Percentiles rank a stretch among this genome's conserved stretches.
Evolutionary conservation across 2,329 filamentous ascomycete species (phyloP).

Genomic region (Aspergillus texensis): DNA sequence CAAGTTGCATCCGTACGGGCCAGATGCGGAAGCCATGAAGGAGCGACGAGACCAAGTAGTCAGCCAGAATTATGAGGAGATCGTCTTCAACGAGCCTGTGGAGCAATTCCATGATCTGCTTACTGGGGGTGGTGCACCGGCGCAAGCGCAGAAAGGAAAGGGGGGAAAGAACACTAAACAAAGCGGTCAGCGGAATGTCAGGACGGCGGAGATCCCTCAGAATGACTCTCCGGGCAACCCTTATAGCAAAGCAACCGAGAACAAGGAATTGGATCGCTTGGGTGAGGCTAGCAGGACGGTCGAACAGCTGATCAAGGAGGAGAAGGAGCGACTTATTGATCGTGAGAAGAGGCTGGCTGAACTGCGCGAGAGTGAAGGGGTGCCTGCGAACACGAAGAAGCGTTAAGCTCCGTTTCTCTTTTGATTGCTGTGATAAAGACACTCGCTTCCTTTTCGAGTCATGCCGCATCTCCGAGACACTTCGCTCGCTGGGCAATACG

Average conservation of each 20-base stretch:
- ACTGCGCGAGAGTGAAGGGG: slow-evolving; percentile 48
- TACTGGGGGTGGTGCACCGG: slow-evolving; percentile 65
- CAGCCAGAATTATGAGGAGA: slow-evolving; percentile 86
- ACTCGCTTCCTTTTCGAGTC: not conserved
- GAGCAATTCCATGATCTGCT: slow-evolving; percentile 88
- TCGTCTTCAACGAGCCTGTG: slow-evolving; percentile 96
- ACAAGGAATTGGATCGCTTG: slow-evolving; percentile 66
- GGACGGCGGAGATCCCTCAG: slow-evolving; percentile 75
- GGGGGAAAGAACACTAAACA: slow-evolving; percentile 59
- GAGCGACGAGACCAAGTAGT: slow-evolving; percentile 66
- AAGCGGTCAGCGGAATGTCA: slow-evolving; percentile 54
- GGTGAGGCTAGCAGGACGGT: slow-evolving; percentile 62
- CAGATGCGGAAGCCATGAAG: slow-evolving; percentile 73
- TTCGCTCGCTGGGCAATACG: not conserved
- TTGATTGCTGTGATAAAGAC: not conserved
- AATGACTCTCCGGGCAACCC: slow-evolving; percentile 67
- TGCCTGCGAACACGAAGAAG: slow-evolving; percentile 45
- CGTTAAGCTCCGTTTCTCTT: slow-evolving; percentile 30
- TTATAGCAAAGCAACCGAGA: slow-evolving; percentile 73
- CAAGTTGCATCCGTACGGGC: slow-evolving; percentile 85
- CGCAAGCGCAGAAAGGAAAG: slow-evolving; percentile 57
- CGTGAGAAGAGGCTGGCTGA: slow-evolving; percentile 64
- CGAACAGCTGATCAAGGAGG: slow-evolving; percentile 63
- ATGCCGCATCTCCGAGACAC: not conserved
- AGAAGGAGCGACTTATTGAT: slow-evolving; percentile 63